A percentile compares a stretch with the other conserved stretches of the same genome.
Evolutionary conservation across 1,139 yeast genomes (phyloP).

Genomic region (Geotrichum histeridarum): DNA sequence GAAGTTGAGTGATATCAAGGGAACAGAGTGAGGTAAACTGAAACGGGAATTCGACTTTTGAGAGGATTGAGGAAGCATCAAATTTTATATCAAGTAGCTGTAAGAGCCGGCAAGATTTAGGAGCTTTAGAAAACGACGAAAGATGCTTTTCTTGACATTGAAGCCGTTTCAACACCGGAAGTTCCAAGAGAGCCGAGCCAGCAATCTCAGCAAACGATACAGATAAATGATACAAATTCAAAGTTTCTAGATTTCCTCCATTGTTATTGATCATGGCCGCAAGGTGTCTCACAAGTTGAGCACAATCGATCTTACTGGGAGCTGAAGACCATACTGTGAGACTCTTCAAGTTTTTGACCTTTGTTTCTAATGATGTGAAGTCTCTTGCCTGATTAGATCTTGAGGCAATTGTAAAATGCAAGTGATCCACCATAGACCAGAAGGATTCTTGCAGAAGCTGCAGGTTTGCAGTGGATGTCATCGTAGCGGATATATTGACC

Average conservation of each 20-base stretch:
- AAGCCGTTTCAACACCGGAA: neutral
- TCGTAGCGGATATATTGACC: neutral
- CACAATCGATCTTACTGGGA: neutral
- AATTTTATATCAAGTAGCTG: neutral
- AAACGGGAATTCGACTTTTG: neutral
- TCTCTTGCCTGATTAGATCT: neutral
- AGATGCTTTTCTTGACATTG: constrained; percentile 7
- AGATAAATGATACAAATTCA: neutral
- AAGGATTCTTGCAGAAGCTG: neutral
- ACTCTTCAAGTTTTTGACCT: neutral
- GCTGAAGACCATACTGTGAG: neutral
- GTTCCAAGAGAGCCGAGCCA: neutral
- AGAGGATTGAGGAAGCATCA: neutral
- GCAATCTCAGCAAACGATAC: neutral
- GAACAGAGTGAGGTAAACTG: neutral
- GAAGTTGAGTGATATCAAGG: neutral
- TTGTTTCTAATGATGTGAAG: neutral
- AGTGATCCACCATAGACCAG: neutral
- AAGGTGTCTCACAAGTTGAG: neutral
- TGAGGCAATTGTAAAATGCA: neutral
- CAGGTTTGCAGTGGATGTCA: constrained; percentile 1
- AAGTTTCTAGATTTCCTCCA: neutral
- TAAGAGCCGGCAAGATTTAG: neutral
- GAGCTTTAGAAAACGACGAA: neutral
- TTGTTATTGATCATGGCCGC: constrained; percentile 5